A percentile compares a stretch with the other conserved stretches of the same genome.
phyloP scores from a whole-genome alignment of 2,329 filamentous ascomycete species.

The Dactylellina sp. region DNA sequence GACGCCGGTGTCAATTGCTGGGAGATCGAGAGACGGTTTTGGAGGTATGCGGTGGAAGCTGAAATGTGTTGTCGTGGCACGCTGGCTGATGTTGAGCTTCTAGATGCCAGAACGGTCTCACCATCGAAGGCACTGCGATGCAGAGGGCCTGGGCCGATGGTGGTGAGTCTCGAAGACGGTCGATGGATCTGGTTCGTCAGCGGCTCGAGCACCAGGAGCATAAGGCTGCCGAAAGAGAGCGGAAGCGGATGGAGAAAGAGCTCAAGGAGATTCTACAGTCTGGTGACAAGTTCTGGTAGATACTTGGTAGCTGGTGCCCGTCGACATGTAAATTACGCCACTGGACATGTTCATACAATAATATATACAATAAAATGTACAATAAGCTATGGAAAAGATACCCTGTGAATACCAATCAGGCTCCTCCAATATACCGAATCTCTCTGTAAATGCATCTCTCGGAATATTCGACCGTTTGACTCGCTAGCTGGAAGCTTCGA shows the following conservation, averaged over 20 bases:
- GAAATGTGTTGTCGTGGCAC: slow-evolving; percentile 1
- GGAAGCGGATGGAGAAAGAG: slow-evolving; percentile 37
- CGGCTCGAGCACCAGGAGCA: slow-evolving; percentile 28
- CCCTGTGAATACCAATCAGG: too few species aligned
- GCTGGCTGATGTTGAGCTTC: neutral
- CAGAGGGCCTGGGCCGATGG: slow-evolving; percentile 47
- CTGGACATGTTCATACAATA: neutral
- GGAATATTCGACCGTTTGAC: too few species aligned
- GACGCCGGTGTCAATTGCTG: slow-evolving; percentile 49
- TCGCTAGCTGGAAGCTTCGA: too few species aligned
- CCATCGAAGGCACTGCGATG: slow-evolving; percentile 45
- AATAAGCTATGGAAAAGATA: too few species aligned
- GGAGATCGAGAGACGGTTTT: slow-evolving; percentile 54
- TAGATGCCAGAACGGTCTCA: slow-evolving; percentile 44
- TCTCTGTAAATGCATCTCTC: too few species aligned
- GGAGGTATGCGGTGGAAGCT: slow-evolving; percentile 26
- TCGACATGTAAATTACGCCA: too few species aligned
- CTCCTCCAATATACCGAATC: too few species aligned
- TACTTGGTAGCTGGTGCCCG: too few species aligned
- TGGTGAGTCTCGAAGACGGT: slow-evolving; percentile 45
- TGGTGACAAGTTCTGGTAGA: slow-evolving; percentile 34
- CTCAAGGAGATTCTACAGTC: slow-evolving; percentile 41
- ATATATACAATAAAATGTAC: too few species aligned
- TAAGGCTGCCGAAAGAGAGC: slow-evolving; percentile 34
- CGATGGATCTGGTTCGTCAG: slow-evolving; percentile 54